Percentiles rank a stretch among this genome's conserved stretches.
Conservation (phyloP, 2,329 filamentous ascomycete genomes). For the Colletotrichum orbiculare region DNA sequence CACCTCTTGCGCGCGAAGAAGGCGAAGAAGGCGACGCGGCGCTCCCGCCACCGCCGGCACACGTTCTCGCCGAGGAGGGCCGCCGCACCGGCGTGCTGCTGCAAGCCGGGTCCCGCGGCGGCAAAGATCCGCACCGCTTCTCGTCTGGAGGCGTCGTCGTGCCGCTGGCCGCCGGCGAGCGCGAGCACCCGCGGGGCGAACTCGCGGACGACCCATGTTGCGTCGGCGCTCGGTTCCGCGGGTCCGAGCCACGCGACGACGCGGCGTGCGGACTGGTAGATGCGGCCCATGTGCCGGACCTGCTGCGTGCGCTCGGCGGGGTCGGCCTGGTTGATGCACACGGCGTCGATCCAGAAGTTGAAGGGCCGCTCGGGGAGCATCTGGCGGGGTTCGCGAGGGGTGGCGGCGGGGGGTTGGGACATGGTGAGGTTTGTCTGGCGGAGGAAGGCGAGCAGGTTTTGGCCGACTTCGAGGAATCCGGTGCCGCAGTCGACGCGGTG, state of each 20-base stretch:
- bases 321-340: slow-evolving; percentile 38
- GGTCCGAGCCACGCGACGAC: slow-evolving; percentile 26
- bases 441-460: slow-evolving; percentile 20
- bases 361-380: neutral
- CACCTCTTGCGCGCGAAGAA: slow-evolving; percentile 37
- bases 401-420: too few relatives aligned
- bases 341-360: slow-evolving; percentile 39
- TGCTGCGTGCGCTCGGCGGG: slow-evolving; percentile 33
- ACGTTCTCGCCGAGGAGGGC: neutral
- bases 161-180: too few relatives aligned
- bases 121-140: neutral
- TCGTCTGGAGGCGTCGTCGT: too few relatives aligned
- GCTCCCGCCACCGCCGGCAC: slow-evolving; percentile 15
- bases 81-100: neutral
- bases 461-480: neutral
- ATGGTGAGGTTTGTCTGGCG: slow-evolving; percentile 10
- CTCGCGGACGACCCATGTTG: slow-evolving; percentile 33
- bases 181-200: slow-evolving; percentile 15
- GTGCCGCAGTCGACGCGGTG: slow-evolving; percentile 8
- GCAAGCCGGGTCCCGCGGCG: slow-evolving; percentile 2
- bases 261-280: slow-evolving; percentile 30
- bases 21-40: slow-evolving; percentile 13
- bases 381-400: neutral
- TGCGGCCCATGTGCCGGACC: slow-evolving; percentile 39
- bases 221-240: slow-evolving; percentile 20